phyloP scores from a whole-genome alignment of 2,329 filamentous ascomycete genomes.

The Cyclaneusma minus region DNA sequence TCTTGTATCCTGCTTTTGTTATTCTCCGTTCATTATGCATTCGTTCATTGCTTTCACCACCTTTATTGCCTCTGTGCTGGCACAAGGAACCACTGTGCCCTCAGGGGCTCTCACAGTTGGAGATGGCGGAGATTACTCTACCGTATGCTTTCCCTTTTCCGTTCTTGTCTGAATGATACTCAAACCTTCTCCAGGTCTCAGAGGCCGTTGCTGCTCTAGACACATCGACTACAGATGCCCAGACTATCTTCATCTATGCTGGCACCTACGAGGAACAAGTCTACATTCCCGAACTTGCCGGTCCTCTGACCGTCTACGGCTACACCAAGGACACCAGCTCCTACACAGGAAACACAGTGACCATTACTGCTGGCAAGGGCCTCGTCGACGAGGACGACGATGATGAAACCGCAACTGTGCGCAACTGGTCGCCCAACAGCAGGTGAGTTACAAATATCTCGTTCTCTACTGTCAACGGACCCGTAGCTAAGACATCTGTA shows the following conservation, averaged over 20 bases:
- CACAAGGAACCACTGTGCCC: conserved; percentile 25
- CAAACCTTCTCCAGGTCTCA: conserved; percentile 21
- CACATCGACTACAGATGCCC: conserved; percentile 25
- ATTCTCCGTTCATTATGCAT: conserved; percentile 10
- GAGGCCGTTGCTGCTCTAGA: conserved; percentile 33
- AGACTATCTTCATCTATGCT: conserved; percentile 37
- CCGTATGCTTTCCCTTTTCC: conserved; percentile 13
- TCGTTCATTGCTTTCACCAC: conserved; percentile 11
- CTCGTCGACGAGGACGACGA: conserved; percentile 24
- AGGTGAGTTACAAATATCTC: too few species aligned
- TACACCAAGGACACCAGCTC: conserved; percentile 29
- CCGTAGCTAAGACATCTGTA: conserved; percentile 31
- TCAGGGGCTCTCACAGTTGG: conserved; percentile 30
- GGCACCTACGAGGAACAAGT: conserved; percentile 44
- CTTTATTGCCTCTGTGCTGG: conserved; percentile 12
- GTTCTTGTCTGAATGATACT: not conserved
- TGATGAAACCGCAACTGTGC: conserved; percentile 19
- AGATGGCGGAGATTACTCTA: conserved; percentile 26
- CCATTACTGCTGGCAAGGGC: conserved; percentile 23
- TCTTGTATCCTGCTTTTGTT: conserved; percentile 1
- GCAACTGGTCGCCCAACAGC: conserved; percentile 5
- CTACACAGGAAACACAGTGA: conserved; percentile 35
- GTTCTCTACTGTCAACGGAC: conserved; percentile 16
- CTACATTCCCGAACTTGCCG: conserved; percentile 29
- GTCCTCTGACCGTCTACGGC: conserved; percentile 36